Conservation (phyloP, 2,329 filamentous ascomycete genomes). For the Ascochyta rabiei region DNA sequence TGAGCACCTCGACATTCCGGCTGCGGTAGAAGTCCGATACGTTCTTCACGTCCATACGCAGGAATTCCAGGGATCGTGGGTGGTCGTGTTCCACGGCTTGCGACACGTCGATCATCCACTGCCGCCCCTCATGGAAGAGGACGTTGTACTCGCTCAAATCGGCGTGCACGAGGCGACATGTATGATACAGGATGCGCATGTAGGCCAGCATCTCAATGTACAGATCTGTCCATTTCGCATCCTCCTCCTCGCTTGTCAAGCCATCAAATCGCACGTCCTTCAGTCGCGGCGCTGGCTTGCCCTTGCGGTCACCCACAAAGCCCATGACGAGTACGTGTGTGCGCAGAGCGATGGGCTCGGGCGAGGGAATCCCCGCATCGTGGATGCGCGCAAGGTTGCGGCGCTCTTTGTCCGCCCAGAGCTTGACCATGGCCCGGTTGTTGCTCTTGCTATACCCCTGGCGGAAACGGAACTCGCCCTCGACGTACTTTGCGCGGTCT, state of each 20-base stretch:
- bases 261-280: slow-evolving; percentile 80
- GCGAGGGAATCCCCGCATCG: slow-evolving; percentile 83
- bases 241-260: slow-evolving; percentile 61
- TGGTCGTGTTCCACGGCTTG: slow-evolving; percentile 98
- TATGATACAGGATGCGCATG: slow-evolving; percentile 93
- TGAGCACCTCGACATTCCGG: slow-evolving; percentile 80
- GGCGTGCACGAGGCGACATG: slow-evolving; percentile 89
- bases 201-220: slow-evolving; percentile 85
- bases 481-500: slow-evolving; percentile 94
- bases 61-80: slow-evolving; percentile 86
- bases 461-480: slow-evolving; percentile 90
- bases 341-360: slow-evolving; percentile 85
- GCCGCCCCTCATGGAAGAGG: slow-evolving; percentile 79
- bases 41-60: slow-evolving; percentile 99
- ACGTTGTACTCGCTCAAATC: slow-evolving; percentile 99
- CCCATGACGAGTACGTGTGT: slow-evolving; percentile 96
- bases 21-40: slow-evolving; percentile 89
- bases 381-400: slow-evolving; percentile 87
- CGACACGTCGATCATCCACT: slow-evolving; percentile 97
- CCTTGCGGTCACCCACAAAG: slow-evolving; percentile 86
- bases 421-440: slow-evolving; percentile 95
- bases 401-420: slow-evolving; percentile 99
- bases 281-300: slow-evolving; percentile 84
- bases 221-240: slow-evolving; percentile 74
- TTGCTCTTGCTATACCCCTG: slow-evolving; percentile 92